A percentile compares a stretch with the other conserved stretches of the same genome.
Conservation (phyloP, 331 rosid species). For the Pyrus hybrid region DNA sequence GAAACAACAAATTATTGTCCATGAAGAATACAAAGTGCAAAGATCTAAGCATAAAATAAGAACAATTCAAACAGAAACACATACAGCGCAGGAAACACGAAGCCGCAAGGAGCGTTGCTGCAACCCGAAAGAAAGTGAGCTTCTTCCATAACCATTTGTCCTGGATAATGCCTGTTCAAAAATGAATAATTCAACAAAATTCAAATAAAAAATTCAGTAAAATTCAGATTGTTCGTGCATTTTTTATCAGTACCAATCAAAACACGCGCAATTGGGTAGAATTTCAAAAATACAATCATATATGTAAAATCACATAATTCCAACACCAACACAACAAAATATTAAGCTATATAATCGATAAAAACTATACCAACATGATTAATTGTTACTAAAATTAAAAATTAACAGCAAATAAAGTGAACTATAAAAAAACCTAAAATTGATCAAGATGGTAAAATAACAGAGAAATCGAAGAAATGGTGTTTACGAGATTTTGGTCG, state of each 20-base stretch:
- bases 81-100: slow-evolving; percentile 49
- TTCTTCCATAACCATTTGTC: slow-evolving; percentile 22
- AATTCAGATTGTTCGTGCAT: background rate
- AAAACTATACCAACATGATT: background rate
- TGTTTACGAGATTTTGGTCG: slow-evolving; percentile 18
- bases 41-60: background rate
- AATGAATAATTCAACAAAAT: slow-evolving; percentile 3
- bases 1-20: background rate
- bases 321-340: background rate
- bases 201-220: background rate
- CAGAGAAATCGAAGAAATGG: background rate
- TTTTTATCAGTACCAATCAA: background rate
- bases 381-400: background rate
- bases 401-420: background rate
- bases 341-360: background rate
- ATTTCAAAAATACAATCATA: background rate
- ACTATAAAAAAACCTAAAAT: background rate
- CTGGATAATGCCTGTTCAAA: slow-evolving; percentile 27
- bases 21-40: background rate
- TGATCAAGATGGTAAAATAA: background rate
- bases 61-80: background rate
- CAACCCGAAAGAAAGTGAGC: slow-evolving; percentile 26
- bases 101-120: slow-evolving; percentile 22
- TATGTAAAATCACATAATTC: background rate
- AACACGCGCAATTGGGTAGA: background rate